Percentiles rank a stretch among this genome's conserved stretches.
phyloP scores from a whole-genome alignment of 2,329 filamentous ascomycete genomes.

The Hawksworthiomyces lignivorus region DNA sequence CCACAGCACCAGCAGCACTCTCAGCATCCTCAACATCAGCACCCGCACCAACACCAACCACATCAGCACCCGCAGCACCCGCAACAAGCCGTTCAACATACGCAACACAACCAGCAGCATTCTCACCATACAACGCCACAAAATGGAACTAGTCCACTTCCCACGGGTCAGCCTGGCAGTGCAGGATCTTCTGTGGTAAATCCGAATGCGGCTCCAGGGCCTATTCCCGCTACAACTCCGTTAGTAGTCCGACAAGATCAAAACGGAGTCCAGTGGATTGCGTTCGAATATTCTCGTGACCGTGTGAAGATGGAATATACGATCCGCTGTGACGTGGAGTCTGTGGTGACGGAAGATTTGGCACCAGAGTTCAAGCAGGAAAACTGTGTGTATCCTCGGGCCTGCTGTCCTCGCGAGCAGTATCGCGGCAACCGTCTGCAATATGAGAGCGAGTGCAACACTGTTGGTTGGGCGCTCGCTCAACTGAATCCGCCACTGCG shows the following conservation, averaged over 20 bases:
- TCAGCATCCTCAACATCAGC: background rate
- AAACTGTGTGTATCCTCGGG: conserved; percentile 95
- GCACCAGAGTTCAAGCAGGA: conserved; percentile 89
- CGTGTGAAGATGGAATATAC: conserved; percentile 99
- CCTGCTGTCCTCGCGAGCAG: conserved; percentile 89
- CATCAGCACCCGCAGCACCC: conserved; percentile 9
- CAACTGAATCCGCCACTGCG: conserved; percentile 85
- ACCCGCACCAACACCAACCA: conserved; percentile 20
- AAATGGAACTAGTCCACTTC: conserved; percentile 13
- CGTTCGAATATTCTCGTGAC: conserved; percentile 95
- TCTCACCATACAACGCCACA: conserved; percentile 1
- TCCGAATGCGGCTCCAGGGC: conserved; percentile 86
- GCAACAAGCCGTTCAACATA: conserved; percentile 18
- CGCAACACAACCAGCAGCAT: conserved; percentile 5
- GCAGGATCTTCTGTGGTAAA: conserved; percentile 43
- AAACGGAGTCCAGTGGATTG: conserved; percentile 98
- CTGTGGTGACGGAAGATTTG: conserved; percentile 82
- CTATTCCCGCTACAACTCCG: conserved; percentile 93
- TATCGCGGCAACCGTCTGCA: conserved; percentile 93
- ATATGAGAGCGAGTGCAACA: conserved; percentile 98
- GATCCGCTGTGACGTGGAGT: conserved; percentile 95
- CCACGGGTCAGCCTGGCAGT: conserved; percentile 7
- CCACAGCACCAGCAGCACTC: conserved; percentile 1
- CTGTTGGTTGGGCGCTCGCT: conserved; percentile 97
- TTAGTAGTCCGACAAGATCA: conserved; percentile 89